Conservation (phyloP, 2,329 filamentous ascomycete genomes). For the Colletotrichum siamense region DNA sequence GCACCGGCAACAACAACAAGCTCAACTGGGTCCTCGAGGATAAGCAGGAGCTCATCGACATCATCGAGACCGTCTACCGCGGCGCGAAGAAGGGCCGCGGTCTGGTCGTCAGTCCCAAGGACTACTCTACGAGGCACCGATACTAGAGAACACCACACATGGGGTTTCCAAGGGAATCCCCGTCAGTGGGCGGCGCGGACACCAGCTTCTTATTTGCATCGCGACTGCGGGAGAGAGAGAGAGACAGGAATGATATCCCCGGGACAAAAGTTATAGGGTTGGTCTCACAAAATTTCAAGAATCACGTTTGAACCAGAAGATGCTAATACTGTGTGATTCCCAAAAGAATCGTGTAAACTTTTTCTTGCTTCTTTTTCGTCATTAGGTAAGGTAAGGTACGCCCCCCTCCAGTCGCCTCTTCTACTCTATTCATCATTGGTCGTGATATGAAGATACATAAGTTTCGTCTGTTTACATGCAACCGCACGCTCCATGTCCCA, state of each 20-base stretch:
- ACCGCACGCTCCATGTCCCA: not conserved
- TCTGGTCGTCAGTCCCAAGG: conserved; percentile 96
- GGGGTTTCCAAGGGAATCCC: not conserved
- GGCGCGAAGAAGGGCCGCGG: conserved; percentile 98
- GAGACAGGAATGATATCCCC: not conserved
- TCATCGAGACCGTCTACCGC: conserved; percentile 96
- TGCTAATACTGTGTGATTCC: conserved; percentile 11
- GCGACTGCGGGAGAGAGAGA: not conserved
- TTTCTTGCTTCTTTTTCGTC: not conserved
- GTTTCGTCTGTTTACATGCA: conserved; percentile 6
- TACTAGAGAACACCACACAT: conserved; percentile 29
- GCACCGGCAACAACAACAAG: conserved; percentile 98
- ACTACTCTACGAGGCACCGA: conserved; percentile 42
- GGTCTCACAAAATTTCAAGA: conserved; percentile 27
- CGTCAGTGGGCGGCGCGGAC: not conserved
- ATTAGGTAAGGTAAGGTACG: conserved; percentile 19
- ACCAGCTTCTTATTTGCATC: not conserved
- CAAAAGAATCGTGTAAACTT: conserved; percentile 12
- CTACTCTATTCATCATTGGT: conserved; percentile 2
- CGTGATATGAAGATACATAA: conserved; percentile 14
- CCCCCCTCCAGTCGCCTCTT: not conserved
- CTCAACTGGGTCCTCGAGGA: conserved; percentile 85
- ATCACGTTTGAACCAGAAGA: conserved; percentile 8
- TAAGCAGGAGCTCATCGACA: conserved; percentile 98
- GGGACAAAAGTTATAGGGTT: conserved; percentile 26